phyloP scores from a whole-genome alignment of 768 basidiomycete species.

The Suillus clintonianus region DNA sequence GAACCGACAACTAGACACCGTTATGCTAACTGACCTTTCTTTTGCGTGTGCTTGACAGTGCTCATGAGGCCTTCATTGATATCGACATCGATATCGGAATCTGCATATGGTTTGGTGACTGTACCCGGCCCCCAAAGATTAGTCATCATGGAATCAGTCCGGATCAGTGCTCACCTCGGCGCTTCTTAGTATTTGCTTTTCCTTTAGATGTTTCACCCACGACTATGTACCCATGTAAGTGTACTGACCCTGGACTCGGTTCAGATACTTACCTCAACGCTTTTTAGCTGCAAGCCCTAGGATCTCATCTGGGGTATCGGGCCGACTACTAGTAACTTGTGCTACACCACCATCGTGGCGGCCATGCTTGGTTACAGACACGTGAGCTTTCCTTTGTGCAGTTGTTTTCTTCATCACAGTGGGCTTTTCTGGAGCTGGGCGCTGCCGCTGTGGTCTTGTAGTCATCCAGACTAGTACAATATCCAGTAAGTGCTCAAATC shows the following conservation, averaged over 20 bases:
- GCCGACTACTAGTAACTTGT: too few relatives aligned
- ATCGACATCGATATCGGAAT: neutral
- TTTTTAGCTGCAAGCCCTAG: neutral
- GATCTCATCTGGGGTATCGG: neutral
- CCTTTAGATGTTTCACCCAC: neutral
- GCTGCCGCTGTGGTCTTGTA: neutral
- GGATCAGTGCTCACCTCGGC: too few relatives aligned
- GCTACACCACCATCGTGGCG: too few relatives aligned
- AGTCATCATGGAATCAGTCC: neutral
- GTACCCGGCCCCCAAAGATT: neutral
- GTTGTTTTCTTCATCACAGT: neutral
- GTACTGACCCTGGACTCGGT: neutral
- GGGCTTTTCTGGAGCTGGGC: neutral
- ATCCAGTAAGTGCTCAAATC: neutral
- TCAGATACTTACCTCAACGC: neutral
- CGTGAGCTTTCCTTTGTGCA: neutral
- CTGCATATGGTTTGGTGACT: neutral
- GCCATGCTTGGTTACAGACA: neutral
- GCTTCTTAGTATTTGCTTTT: too few relatives aligned
- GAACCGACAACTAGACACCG: neutral
- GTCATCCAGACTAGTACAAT: neutral
- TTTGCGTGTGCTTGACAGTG: neutral
- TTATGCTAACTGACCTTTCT: neutral
- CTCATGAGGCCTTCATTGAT: neutral
- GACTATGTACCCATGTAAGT: neutral